Evolutionary conservation across 2,329 filamentous ascomycete species (phyloP), one percentile per base, ranked within the genome.

Genomic region (Pseudogymnoascus sp.): DNA sequence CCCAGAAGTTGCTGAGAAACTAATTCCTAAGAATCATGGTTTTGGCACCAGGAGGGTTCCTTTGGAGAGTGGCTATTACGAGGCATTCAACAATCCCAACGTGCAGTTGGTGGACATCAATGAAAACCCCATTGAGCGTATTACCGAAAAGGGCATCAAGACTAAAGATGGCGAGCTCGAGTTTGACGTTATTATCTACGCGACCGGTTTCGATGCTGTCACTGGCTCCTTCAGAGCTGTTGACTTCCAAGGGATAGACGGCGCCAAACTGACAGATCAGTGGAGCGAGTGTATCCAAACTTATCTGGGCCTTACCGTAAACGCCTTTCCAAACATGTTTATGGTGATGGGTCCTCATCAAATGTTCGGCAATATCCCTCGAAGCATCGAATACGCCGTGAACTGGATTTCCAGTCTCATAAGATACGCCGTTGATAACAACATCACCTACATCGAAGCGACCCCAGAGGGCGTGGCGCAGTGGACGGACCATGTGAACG

Each of bases 401-500:
- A 70, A 73, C 15, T 76, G 75, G 71, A 71, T 76, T 2, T 69
- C 74, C 0, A 73, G 75, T 15, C 71, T 76, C 19, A 71, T 79
- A 1, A 65, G 69, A 2, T 74, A 70, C 62, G 73, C 72, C 9
- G 65, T 68, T 2, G 71, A 75, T 4, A 70, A 75, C 6, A 68
- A 70, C 0, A 68, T 78, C 15, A 75, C 71, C 0, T 76, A 71
- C 33, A 71, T 75, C 3, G 78, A 79, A 67, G 72, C 78, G 1
- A 80, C 76, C 0, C 67, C 74, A 6, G 73, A 78, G 40, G 76
- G 71, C 0, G 72, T 77, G 61, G 68, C 74, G 3, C 65, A 67
- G 11, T 82, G 80, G 80, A 80, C 78, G 0, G 70, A 79, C 40
- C 80, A 82, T 72, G 81, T 83, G 1, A 70, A 76, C 23, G 74